Conservation (phyloP, 2,329 filamentous ascomycete species). For the Metarhizium guizhouense region DNA sequence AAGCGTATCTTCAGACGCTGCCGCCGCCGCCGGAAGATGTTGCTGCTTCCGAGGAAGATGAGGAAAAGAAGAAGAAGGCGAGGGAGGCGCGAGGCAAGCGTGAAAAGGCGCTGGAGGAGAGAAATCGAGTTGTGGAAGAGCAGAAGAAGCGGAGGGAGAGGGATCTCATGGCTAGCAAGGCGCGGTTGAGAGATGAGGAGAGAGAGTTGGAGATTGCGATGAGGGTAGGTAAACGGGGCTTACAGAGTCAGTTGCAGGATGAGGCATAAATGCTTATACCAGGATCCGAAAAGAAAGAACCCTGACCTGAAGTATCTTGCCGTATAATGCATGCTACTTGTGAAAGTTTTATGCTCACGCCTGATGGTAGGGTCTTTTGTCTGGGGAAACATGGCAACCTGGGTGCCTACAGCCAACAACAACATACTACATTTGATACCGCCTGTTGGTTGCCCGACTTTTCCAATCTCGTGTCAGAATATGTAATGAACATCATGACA, state of each 20-base stretch:
- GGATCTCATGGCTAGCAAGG: slow-evolving; percentile 51
- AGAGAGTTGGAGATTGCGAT: slow-evolving; percentile 59
- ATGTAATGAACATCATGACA: too few species aligned
- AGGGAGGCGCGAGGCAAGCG: slow-evolving; percentile 45
- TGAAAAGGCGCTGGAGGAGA: slow-evolving; percentile 58
- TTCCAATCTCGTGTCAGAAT: too few species aligned
- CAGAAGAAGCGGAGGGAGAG: slow-evolving; percentile 52
- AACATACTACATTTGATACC: too few species aligned
- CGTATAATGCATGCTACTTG: too few species aligned
- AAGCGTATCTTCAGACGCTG: slow-evolving; percentile 56
- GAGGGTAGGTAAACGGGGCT: slow-evolving; percentile 56
- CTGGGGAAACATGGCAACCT: too few species aligned
- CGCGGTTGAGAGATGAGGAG: slow-evolving; percentile 56
- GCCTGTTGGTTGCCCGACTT: too few species aligned
- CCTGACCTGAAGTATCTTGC: not conserved
- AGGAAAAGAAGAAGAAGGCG: slow-evolving; percentile 35
- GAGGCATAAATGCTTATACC: slow-evolving; percentile 10
- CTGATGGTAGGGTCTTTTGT: too few species aligned
- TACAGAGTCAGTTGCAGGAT: slow-evolving; percentile 49
- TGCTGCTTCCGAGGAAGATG: slow-evolving; percentile 37
- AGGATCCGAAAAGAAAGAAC: not conserved
- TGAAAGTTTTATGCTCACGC: too few species aligned
- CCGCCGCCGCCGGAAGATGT: slow-evolving; percentile 44
- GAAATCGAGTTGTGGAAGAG: slow-evolving; percentile 53
- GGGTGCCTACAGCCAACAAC: too few species aligned